Base-by-base conservation (phyloP, 2,329 filamentous ascomycete species). In the Exophiala alcalophila region DNA sequence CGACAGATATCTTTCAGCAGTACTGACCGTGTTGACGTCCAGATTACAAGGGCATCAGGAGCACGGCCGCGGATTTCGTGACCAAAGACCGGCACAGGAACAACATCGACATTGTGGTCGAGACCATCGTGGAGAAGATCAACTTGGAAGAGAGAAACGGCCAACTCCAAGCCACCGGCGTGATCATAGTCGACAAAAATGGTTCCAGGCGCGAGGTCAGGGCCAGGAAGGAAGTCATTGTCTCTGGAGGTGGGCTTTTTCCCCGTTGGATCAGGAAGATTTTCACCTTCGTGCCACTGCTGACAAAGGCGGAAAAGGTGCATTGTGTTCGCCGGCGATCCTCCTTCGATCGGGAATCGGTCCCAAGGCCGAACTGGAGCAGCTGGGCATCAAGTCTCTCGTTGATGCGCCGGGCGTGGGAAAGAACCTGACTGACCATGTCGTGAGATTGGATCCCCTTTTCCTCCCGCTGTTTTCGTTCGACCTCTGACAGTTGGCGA, bases 311-410 rank as follows among this genome's bases (percentile, higher is more conserved):
- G n/a, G 19, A 4, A 14, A 3, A 52, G 76, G 76, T 0, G 60
- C 74, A 2, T 65, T 77, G 38, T 67, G 70, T 44, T 73, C 71
- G 6, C 75, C 76, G 1, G 61, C 70, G 1, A 69, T 80, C 9
- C 67, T 80, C 1, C 69, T 77, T 47, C 63, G 64, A 6, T 79
- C 74, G 1, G 76, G 76, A 0, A 66, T 80, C 10, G 76, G 76
- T 0, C 65, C 70, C 8, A 64, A 61, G 33, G 57, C 62, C 0
- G 64, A 73, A 11, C 59, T 77, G 24, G 46, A 63, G 2, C 52
- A 65, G 5, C 57, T 68, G 25, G 67, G 64, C 10, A 74, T 78
- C 45, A 47, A 67, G 9, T 64, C 64, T 18, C 57, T 64, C 12
- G 56, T 77, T 4, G 59, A 73, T 19, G 62, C 71, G 1, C 70